Conservation (phyloP, 768 basidiomycete species). For the Solioccasus polychromus region DNA sequence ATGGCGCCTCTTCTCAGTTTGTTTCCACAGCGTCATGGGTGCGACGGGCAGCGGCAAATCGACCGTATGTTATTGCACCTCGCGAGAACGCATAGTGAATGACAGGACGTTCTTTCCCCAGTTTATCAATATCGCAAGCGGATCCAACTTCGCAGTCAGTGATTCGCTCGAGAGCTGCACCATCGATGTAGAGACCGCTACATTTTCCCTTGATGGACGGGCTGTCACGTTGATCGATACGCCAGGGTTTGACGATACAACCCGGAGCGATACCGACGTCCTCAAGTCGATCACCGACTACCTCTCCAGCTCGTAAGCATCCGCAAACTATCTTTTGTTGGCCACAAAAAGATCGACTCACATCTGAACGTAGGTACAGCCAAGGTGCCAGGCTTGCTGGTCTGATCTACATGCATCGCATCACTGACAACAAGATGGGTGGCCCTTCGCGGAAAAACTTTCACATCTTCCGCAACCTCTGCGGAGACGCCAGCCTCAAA, state of each 20-base stretch:
- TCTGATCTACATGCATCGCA: slow-evolving; percentile 52
- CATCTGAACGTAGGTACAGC: no score
- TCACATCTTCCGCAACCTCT: slow-evolving; percentile 48
- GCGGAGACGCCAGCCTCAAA: slow-evolving; percentile 44
- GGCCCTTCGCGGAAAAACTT: slow-evolving; percentile 51
- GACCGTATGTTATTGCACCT: slow-evolving; percentile 11
- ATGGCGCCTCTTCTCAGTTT: slow-evolving; percentile 2
- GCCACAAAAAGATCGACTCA: no score
- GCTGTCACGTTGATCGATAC: slow-evolving; percentile 52
- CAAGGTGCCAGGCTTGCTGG: slow-evolving; percentile 32
- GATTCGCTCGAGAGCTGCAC: slow-evolving; percentile 26
- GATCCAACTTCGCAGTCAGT: slow-evolving; percentile 20
- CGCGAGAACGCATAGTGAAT: not conserved
- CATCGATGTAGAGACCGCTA: slow-evolving; percentile 28
- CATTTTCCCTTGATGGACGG: slow-evolving; percentile 43
- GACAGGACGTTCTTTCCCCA: no score
- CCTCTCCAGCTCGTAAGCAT: slow-evolving; percentile 27
- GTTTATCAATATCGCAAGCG: slow-evolving; percentile 22
- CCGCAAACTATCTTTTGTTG: no score
- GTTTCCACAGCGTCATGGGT: slow-evolving; percentile 19
- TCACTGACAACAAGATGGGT: slow-evolving; percentile 47
- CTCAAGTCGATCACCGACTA: slow-evolving; percentile 42
- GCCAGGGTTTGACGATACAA: slow-evolving; percentile 55
- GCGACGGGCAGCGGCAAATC: slow-evolving; percentile 25
- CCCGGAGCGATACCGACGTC: slow-evolving; percentile 42